Evolutionary conservation across 257 asterid species (phyloP).

Genomic region (Ilex asprella): DNA sequence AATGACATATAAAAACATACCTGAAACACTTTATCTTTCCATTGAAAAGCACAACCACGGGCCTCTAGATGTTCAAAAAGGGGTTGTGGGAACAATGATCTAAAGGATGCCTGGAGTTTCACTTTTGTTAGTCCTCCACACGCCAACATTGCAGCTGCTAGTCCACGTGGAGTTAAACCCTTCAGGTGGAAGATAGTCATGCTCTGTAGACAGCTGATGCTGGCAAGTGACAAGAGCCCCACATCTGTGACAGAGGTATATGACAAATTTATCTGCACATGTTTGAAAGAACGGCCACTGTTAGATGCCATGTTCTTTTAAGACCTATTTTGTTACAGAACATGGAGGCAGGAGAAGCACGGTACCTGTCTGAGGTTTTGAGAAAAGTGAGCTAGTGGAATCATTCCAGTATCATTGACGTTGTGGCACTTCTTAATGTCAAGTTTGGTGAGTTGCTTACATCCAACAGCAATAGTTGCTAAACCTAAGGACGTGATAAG

Average conservation of each 20-base stretch:
- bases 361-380: conserved; percentile 80
- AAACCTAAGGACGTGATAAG: conserved; percentile 66
- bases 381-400: conserved; percentile 64
- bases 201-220: conserved; percentile 74
- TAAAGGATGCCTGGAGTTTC: conserved; percentile 65
- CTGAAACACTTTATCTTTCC: conserved; percentile 73
- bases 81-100: conserved; percentile 41
- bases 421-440: conserved; percentile 71
- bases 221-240: conserved; percentile 69
- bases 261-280: conserved; percentile 67
- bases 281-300: background rate
- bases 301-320: background rate
- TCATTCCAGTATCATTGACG: conserved; percentile 72
- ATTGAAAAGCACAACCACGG: conserved; percentile 69
- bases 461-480: conserved; percentile 63
- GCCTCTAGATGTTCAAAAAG: conserved; percentile 63
- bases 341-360: background rate
- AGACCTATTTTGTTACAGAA: background rate
- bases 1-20: conserved; percentile 23
- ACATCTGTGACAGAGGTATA: conserved; percentile 69
- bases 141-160: conserved; percentile 63
- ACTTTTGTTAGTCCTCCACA: conserved; percentile 81
- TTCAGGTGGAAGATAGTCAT: conserved; percentile 53
- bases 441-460: conserved; percentile 59
- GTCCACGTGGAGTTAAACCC: conserved; percentile 60